Percentiles rank a stretch among this genome's conserved stretches.
Evolutionary conservation across 345 rosid genomes (phyloP).

Genomic region (Citrus inodora): DNA sequence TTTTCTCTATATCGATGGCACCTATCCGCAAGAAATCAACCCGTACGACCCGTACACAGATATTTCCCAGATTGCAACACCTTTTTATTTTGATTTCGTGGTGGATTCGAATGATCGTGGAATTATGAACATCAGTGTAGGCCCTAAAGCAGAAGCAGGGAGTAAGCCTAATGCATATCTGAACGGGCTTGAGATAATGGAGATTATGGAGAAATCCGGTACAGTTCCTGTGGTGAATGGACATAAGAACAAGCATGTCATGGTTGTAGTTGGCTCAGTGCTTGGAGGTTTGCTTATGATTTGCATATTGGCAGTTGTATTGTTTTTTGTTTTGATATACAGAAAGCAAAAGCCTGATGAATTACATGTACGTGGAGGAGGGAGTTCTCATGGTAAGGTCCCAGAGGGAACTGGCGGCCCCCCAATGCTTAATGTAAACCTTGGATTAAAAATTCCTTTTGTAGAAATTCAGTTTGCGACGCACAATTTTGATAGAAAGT

Average conservation of each 20-base stretch:
- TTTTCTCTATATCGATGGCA: conserved; percentile 35
- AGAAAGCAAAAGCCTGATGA: conserved; percentile 27
- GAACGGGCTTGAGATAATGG: conserved; percentile 62
- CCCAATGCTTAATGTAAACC: not conserved
- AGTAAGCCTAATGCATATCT: conserved; percentile 7
- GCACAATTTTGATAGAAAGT: conserved; percentile 28
- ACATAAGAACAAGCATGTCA: not conserved
- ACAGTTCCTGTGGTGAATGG: not conserved
- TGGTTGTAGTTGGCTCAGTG: conserved; percentile 25
- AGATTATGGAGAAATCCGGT: conserved; percentile 26
- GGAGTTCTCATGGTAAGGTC: too few relatives aligned
- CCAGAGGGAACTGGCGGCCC: too few relatives aligned
- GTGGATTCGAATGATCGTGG: conserved; percentile 44
- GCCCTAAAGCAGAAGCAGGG: not conserved
- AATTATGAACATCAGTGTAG: conserved; percentile 29
- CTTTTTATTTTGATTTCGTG: conserved; percentile 44
- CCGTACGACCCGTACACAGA: not conserved
- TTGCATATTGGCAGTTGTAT: conserved; percentile 20
- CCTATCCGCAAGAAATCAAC: conserved; percentile 15
- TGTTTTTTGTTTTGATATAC: conserved; percentile 10
- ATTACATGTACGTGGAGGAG: not conserved
- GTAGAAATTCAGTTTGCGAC: conserved; percentile 46
- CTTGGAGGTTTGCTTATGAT: conserved; percentile 24
- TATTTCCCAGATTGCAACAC: conserved; percentile 6
- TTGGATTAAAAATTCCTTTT: conserved; percentile 37